Evolutionary conservation across 2,329 filamentous ascomycete species (phyloP).

Genomic region (Emydomyces testavorans): DNA sequence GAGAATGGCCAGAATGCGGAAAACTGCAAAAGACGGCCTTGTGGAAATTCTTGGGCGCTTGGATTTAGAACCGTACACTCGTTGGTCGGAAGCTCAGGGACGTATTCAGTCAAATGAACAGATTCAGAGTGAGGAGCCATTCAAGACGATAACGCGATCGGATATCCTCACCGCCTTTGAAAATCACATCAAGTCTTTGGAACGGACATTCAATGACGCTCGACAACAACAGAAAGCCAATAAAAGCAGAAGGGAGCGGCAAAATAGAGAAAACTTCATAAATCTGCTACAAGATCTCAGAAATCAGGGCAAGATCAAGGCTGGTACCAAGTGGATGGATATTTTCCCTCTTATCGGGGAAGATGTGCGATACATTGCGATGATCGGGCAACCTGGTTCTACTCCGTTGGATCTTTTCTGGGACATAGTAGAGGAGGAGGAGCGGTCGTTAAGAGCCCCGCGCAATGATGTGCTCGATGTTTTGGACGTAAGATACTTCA

Average conservation of each 20-base stretch:
- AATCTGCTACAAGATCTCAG: constrained; percentile 64
- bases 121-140: constrained; percentile 73
- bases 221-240: constrained; percentile 76
- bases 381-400: constrained; percentile 75
- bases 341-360: constrained; percentile 62
- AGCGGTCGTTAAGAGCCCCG: constrained; percentile 67
- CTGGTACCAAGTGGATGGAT: constrained; percentile 80
- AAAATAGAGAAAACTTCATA: constrained; percentile 71
- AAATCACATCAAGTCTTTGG: constrained; percentile 84
- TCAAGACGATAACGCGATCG: constrained; percentile 71
- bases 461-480: constrained; percentile 79
- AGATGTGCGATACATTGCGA: constrained; percentile 70
- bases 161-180: constrained; percentile 90
- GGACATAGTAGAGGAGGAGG: constrained; percentile 90
- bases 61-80: constrained; percentile 81
- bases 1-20: constrained; percentile 58
- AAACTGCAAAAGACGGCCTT: constrained; percentile 74
- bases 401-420: constrained; percentile 87
- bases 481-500: constrained; percentile 55
- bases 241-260: constrained; percentile 70
- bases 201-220: constrained; percentile 81
- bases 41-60: constrained; percentile 65
- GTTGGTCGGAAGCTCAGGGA: constrained; percentile 81
- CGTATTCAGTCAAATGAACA: constrained; percentile 65
- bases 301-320: constrained; percentile 68